Base-by-base conservation (phyloP, 2,329 filamentous ascomycete genomes). In the Colletotrichum ledebouriae region DNA sequence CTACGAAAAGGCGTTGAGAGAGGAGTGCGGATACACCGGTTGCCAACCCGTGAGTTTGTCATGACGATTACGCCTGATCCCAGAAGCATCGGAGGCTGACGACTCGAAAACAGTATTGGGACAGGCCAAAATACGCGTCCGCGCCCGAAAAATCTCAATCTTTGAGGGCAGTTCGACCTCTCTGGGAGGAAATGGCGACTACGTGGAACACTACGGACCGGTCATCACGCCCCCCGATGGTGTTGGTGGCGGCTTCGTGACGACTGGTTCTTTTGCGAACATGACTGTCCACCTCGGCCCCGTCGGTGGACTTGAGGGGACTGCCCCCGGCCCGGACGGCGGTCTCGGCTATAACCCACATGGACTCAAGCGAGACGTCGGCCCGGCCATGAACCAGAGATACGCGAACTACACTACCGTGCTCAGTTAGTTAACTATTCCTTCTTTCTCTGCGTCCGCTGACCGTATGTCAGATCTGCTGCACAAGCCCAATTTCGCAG, bases 221-320 rank as follows among this genome's bases (percentile, higher is more conserved):
- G 69, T 76, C 10, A 76, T 76, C 57, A 71, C 70, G 0, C 75
- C 76, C 10, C 73, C 74, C 3, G 67, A 73, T 3, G 72, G 73
- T 41, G 71, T 75, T 52, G 73, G 74, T n/a, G 73, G 86, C 52
- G 85, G 86, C 6, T 87, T 81, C 72, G 77, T 88, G 1, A 76
- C 73, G 9, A 79, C 76, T 2, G 84, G 84, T 0, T 84, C 85
- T 0, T 79, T 86, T 3, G 74, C 73, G n/a, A 78, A 78, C 70
- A 75, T 78, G 71, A 75, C 73, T 0, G 73, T 80, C 53, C 77
- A 77, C 62, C 71, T 81, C 20, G 78, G 78, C 4, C 78, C 78
- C 10, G 73, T 77, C 17, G 71, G 71, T 22, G 73, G 72, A 15
- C 55, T 75, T 9, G 52, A 62, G 13, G 73, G 70, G 3, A 68